Base-by-base conservation (phyloP, 2,329 filamentous ascomycete genomes). In the Penicillium psychrosexuale region DNA sequence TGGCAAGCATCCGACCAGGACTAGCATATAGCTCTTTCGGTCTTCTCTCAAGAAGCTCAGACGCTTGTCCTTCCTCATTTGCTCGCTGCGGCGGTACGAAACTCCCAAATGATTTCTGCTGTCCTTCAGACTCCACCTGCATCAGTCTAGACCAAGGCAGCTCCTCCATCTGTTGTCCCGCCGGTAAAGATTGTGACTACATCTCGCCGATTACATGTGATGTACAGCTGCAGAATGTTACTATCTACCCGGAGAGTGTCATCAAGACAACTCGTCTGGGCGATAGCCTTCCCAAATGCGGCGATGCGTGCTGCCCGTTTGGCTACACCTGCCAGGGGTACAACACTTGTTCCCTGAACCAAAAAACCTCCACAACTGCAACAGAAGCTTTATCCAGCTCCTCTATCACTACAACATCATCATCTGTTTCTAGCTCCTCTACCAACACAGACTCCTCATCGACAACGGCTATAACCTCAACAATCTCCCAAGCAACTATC, bases 81-180 rank as follows among this genome's bases (percentile, higher is more conserved):
- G 61, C 65, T n/a, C 62, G 62, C 38, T 78, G 77, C 56, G 69
- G 68, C 24, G 66, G 69, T 22, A 56, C 68, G 8, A 67, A 70
- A 4, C 62, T 79, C 28, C 75, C 76, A 8, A 64, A 64, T 15
- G 65, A 71, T 47, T 80, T 79, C 61, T 78, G 75, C 61, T 80
- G 78, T 53, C 64, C 72, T 22, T 68, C 70, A 31, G 67, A 63
- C 9, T 69, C 69, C 15, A 73, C 66, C 37, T 80, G 78, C 57
- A 61, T 78, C 46, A 70, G 70, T 40, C 53, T 78, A 34, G 77
- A 79, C 55, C 61, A 68, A 49, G 69, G 67, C 11, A 75, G 67
- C 33, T 75, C 76, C 3, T 75, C 70, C 28, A 69, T 80, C 24
- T 80, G 78, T 64, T 80, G 78, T 61, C 77, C 76, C n/a, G 63